A percentile compares a stretch with the other conserved stretches of the same genome.
These are phyloP conservation scores for Solanum etuberosum DNA, from an alignment of 257 asterid genomes.

Conservation along the genomic window DNA sequence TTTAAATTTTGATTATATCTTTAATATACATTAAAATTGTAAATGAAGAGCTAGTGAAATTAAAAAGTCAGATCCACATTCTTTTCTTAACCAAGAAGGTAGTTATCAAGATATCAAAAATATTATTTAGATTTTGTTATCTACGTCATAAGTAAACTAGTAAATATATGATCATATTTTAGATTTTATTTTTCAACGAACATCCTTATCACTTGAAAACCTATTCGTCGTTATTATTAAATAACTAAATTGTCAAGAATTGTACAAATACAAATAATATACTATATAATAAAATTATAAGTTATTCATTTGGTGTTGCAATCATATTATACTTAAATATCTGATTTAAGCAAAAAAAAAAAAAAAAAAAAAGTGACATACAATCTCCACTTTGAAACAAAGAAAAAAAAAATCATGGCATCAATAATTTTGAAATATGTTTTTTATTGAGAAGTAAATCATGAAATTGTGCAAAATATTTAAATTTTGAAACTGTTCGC, in stretches of 20 bases:
- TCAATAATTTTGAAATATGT: background rate
- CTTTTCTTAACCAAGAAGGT: background rate
- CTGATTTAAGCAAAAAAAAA: too few relatives aligned
- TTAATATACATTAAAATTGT: background rate
- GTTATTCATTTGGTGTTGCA: background rate
- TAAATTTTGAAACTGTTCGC: background rate
- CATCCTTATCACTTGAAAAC: background rate
- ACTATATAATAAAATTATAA: too few relatives aligned
- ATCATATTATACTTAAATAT: background rate
- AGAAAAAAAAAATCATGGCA: background rate
- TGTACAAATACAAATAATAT: too few relatives aligned
- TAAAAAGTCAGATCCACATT: background rate
- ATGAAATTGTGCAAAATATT: too few relatives aligned
- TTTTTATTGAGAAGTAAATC: background rate
- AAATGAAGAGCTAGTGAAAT: background rate
- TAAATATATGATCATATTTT: background rate
- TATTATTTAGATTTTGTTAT: too few relatives aligned
- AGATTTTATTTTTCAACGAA: too few relatives aligned
- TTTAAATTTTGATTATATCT: too few relatives aligned
- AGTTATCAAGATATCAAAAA: background rate
- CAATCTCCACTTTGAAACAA: background rate
- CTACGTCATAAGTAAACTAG: background rate
- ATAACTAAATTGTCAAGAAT: background rate
- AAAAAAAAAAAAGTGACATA: too few relatives aligned
- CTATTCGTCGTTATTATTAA: too few relatives aligned